phyloP scores from a whole-genome alignment of 1,284 basidiomycete genomes.

The Marasmius tenuissimus region DNA sequence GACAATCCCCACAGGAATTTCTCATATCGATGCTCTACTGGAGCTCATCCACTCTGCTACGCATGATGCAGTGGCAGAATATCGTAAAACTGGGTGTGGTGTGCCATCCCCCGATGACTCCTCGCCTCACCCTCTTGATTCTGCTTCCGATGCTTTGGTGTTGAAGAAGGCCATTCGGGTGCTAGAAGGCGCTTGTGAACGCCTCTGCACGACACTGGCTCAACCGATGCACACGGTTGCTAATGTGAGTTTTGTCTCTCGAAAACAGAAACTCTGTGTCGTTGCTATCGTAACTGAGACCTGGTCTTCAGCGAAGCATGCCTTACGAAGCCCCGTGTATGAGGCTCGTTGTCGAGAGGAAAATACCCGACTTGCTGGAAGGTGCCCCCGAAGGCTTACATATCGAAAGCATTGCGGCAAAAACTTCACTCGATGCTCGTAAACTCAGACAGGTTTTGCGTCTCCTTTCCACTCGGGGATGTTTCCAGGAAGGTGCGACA shows the following conservation, averaged over 20 bases:
- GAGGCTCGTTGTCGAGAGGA: constrained; percentile 25
- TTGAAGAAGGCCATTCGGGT: constrained; percentile 14
- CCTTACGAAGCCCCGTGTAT: constrained; percentile 25
- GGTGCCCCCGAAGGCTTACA: constrained; percentile 29
- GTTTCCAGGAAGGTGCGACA: constrained; percentile 37
- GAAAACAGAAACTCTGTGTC: background rate
- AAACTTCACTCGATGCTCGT: constrained; percentile 26
- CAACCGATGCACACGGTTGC: constrained; percentile 24
- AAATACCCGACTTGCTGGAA: constrained; percentile 30
- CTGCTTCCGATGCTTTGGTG: background rate
- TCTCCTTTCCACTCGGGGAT: constrained; percentile 33
- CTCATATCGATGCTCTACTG: no score
- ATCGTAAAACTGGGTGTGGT: background rate
- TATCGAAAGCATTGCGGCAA: constrained; percentile 26
- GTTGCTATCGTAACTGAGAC: background rate
- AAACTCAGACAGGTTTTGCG: constrained; percentile 36
- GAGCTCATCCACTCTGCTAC: no score
- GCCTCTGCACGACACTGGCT: constrained; percentile 14
- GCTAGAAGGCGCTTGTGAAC: constrained; percentile 16
- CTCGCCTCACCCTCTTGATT: constrained; percentile 10
- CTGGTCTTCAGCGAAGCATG: background rate
- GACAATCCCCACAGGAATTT: no score
- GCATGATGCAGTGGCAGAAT: background rate
- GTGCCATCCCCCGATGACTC: background rate
- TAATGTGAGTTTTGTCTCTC: constrained; percentile 25